phyloP scores from a whole-genome alignment of 1,139 yeast genomes.

The Hanseniaspora sp. region DNA sequence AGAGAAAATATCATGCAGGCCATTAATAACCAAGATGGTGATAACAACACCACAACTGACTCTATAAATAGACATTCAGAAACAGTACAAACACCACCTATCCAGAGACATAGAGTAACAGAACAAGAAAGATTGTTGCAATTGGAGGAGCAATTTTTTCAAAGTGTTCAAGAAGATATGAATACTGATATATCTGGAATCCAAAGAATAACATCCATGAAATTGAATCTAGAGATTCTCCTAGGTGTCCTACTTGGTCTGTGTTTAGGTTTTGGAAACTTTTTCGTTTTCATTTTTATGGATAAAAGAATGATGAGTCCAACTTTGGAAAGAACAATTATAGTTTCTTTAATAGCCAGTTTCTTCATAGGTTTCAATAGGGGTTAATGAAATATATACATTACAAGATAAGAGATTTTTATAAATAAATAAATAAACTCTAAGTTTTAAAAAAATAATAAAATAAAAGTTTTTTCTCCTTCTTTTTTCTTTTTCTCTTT shows the following conservation, averaged over 20 bases:
- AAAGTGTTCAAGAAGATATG: conserved; percentile 44
- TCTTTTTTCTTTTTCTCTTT: conserved; percentile 1
- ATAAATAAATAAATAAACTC: conserved; percentile 11
- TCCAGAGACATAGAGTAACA: not conserved
- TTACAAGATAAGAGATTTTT: conserved; percentile 4
- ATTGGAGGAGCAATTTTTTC: conserved; percentile 85
- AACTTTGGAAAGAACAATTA: conserved; percentile 49
- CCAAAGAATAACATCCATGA: conserved; percentile 24
- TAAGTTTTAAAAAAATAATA: conserved; percentile 5
- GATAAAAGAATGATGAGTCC: conserved; percentile 43
- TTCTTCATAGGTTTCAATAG: conserved; percentile 46
- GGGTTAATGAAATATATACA: conserved; percentile 30
- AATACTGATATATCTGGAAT: conserved; percentile 27
- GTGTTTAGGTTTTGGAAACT: conserved; percentile 50
- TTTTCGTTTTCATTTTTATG: conserved; percentile 36
- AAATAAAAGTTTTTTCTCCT: not conserved
- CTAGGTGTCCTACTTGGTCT: conserved; percentile 55
- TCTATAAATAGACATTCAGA: not conserved
- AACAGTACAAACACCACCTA: not conserved
- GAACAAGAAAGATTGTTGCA: conserved; percentile 33
- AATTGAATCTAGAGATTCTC: conserved; percentile 46
- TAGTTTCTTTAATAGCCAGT: conserved; percentile 52
- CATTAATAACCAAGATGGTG: not conserved
- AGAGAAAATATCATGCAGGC: conserved; percentile 9
- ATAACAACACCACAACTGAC: too few relatives aligned